These are phyloP conservation scores for Lojkania enalia DNA, from an alignment of 2,329 filamentous ascomycete species.

Conservation along the genomic window DNA sequence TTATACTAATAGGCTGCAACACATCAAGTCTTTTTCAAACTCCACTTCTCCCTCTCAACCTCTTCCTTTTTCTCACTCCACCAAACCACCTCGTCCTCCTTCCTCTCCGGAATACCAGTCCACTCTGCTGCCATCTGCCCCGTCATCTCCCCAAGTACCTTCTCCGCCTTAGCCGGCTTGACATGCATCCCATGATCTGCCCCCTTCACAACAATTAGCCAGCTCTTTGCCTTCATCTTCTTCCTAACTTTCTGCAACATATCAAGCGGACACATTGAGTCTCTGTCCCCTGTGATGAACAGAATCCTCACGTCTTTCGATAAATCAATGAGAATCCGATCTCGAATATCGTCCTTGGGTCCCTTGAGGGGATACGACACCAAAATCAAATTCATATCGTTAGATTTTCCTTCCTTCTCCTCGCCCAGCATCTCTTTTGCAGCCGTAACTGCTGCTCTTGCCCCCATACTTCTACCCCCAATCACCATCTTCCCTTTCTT, in stretches of 20 bases:
- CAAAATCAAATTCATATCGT: constrained; percentile 37
- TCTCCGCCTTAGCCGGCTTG: constrained; percentile 28
- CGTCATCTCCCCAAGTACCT: constrained; percentile 32
- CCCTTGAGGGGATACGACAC: constrained; percentile 48
- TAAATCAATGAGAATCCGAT: constrained; percentile 45
- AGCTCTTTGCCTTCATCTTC: constrained; percentile 45
- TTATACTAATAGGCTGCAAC: no score
- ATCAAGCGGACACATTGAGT: constrained; percentile 40
- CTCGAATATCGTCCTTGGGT: constrained; percentile 40
- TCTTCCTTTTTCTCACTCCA: background rate
- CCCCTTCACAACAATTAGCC: constrained; percentile 41
- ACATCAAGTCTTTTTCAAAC: no score
- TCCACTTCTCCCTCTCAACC: constrained; percentile 2
- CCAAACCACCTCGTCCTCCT: constrained; percentile 4
- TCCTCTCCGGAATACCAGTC: constrained; percentile 21
- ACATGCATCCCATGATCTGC: constrained; percentile 50
- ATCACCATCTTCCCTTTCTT: constrained; percentile 22
- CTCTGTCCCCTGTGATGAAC: constrained; percentile 45
- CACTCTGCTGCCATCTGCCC: constrained; percentile 43
- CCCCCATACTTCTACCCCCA: constrained; percentile 51
- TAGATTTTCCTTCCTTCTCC: background rate
- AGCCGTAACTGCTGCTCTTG: constrained; percentile 47
- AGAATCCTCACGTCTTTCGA: constrained; percentile 36
- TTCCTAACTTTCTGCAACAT: constrained; percentile 32
- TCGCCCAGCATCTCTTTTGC: constrained; percentile 26